Base-by-base conservation (phyloP, 2,329 filamentous ascomycete species). In the Hypoxylon sp. region DNA sequence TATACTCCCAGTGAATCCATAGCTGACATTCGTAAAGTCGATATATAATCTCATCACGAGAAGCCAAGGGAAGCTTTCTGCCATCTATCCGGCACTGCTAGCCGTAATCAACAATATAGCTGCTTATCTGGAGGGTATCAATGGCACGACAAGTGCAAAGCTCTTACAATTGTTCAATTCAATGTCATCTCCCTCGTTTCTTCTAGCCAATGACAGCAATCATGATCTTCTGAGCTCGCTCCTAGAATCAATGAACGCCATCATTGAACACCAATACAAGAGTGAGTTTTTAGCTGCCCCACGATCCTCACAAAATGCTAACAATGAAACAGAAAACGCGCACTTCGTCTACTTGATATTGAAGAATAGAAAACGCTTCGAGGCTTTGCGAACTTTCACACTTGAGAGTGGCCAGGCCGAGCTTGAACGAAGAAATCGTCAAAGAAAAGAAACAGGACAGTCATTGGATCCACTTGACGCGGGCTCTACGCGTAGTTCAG, bases 81-180 rank as follows among this genome's bases (percentile, higher is more conserved):
- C 94, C 11, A 92, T 98, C 32, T 98, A 98, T 76, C 94, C 95
- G 15, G 94, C 96, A 0, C 85, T 99, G 2, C 82, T 99, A 48
- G 94, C 95, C 0, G 93, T 98, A 50, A 92, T 99, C 75, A 96
- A 96, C 79, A 99, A 99, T 75, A 90, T 98, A 69, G 91, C 94
- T 10, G 91, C 96, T 15, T 93, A 97, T 76, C 84, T 96, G 3
- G 89, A 96, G 75, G 88, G 91, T 21, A 82, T 98, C 10, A 93
- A 92, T 55, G 84, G 89, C 3, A 87, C 90, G 2, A 90, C 93
- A 15, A 92, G 93, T 77, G 89, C 91, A 1, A 97, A 94, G 78
- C 82, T 98, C 31, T 85, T 98, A 72, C 94, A 98, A 74, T 84
- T 98, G 0, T 97, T 97, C 78, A 89, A 90, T 3, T 96, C 93